These are phyloP conservation scores for Alternaria ventricosa DNA, from an alignment of 2,329 filamentous ascomycete species.

Conservation along the genomic window DNA sequence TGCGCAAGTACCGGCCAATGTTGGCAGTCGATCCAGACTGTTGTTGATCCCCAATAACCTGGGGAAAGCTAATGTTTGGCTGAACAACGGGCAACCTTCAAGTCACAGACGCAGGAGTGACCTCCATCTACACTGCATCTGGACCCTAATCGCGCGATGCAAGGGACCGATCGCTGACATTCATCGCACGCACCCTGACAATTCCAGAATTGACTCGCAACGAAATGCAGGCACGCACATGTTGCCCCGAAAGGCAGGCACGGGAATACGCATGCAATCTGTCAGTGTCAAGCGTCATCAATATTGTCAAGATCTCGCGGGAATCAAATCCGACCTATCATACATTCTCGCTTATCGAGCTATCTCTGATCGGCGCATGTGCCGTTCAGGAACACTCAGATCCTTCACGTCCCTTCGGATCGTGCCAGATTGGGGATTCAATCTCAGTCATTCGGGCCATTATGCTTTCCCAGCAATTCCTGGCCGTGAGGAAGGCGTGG, in stretches of 20 bases:
- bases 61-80: background rate
- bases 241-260: slow-evolving; percentile 4
- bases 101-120: background rate
- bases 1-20: background rate
- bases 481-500: background rate
- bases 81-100: background rate
- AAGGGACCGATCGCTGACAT: background rate
- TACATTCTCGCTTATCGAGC: slow-evolving; percentile 16
- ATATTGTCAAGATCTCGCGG: slow-evolving; percentile 6
- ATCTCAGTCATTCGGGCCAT: background rate
- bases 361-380: background rate
- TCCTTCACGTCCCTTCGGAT: background rate
- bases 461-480: background rate
- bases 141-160: background rate
- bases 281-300: slow-evolving; percentile 11
- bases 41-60: background rate
- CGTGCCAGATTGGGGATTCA: background rate
- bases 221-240: slow-evolving; percentile 12
- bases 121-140: background rate
- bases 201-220: background rate
- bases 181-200: background rate
- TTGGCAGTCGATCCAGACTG: background rate
- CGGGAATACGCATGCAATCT: background rate
- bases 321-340: slow-evolving; percentile 8
- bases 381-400: background rate